Evolutionary conservation across 306 rosid genomes (phyloP).

Genomic region (Castanopsis chinensis): DNA sequence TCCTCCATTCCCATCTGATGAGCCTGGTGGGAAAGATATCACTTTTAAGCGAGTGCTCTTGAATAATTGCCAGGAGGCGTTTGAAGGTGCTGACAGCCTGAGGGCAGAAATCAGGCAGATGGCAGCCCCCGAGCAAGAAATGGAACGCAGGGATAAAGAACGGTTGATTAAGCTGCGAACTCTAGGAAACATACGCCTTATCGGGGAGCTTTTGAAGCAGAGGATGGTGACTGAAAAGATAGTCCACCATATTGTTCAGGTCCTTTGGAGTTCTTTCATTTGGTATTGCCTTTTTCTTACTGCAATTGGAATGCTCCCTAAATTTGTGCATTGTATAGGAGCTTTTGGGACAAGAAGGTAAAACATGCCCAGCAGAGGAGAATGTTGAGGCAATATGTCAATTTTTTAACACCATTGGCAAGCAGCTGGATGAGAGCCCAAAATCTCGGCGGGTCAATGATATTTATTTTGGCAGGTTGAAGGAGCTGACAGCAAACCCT

Average conservation of each 20-base stretch:
- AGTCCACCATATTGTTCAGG: slow-evolving; percentile 49
- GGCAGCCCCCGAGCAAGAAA: slow-evolving; percentile 39
- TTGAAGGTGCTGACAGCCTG: slow-evolving; percentile 40
- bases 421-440: too few species aligned
- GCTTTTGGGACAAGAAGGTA: slow-evolving; percentile 35
- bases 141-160: slow-evolving; percentile 42
- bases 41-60: too few species aligned
- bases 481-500: too few species aligned
- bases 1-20: too few species aligned
- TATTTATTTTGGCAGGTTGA: too few species aligned
- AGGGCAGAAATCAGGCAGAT: slow-evolving; percentile 40
- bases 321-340: slow-evolving; percentile 17
- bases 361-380: slow-evolving; percentile 39
- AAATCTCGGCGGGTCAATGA: too few species aligned
- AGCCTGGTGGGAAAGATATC: too few species aligned
- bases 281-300: neutral
- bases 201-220: slow-evolving; percentile 44
- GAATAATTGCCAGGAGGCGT: slow-evolving; percentile 42
- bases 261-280: slow-evolving; percentile 1
- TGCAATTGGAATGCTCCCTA: neutral
- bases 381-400: slow-evolving; percentile 39
- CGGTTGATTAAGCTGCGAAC: slow-evolving; percentile 38
- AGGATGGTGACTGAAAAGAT: slow-evolving; percentile 45
- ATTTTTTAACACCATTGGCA: too few species aligned
- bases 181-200: slow-evolving; percentile 44